Conservation (phyloP, 2,329 filamentous ascomycete species). For the Ceratocystis albifundus region DNA sequence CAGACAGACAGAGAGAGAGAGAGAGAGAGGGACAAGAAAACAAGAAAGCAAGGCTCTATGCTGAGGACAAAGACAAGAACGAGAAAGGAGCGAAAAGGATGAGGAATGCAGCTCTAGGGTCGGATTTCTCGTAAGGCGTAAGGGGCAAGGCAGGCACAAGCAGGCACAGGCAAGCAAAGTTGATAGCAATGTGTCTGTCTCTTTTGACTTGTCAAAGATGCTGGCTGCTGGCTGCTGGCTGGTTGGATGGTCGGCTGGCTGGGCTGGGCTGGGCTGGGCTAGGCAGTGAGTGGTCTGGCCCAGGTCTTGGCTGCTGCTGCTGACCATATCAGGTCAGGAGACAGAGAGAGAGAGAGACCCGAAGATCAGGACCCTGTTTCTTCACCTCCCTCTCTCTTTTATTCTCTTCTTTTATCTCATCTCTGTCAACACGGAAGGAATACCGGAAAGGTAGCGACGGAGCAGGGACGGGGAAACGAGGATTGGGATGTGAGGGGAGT, state of each 20-base stretch:
- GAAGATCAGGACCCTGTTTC: no score
- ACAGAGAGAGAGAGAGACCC: no score
- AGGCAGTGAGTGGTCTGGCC: no score
- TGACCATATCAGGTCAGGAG: no score
- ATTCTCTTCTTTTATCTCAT: neutral
- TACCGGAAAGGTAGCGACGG: slow-evolving; percentile 4
- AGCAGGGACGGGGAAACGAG: neutral
- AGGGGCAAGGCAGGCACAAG: neutral
- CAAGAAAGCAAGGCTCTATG: neutral
- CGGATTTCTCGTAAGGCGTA: neutral
- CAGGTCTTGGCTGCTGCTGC: no score
- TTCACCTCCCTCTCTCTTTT: neutral
- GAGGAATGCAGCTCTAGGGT: neutral
- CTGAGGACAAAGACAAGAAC: neutral
- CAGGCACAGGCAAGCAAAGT: no score
- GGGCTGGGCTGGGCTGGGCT: no score
- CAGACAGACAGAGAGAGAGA: neutral
- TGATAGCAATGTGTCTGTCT: no score
- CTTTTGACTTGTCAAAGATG: no score
- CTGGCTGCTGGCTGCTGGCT: no score
- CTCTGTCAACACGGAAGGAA: neutral
- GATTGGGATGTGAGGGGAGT: neutral
- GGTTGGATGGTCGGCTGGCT: no score
- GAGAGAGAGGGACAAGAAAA: neutral
- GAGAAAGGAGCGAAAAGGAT: neutral